A percentile compares a stretch with the other conserved stretches of the same genome.
phyloP scores from a whole-genome alignment of 2,329 filamentous ascomycete genomes.

The Trichoderma asperellum region DNA sequence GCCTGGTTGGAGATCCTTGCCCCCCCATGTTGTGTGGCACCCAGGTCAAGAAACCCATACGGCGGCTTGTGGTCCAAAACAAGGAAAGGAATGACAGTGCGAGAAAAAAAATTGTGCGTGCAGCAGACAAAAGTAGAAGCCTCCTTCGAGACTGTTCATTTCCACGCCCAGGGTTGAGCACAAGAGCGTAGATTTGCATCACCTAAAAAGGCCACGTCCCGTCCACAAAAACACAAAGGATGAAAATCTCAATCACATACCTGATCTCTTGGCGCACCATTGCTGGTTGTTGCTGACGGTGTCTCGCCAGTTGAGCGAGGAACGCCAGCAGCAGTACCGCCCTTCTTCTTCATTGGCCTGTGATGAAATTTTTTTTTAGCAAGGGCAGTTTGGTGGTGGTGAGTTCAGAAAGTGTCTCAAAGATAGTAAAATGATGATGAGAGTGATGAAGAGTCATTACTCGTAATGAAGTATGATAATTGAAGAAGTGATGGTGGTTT shows the following conservation, averaged over 20 bases:
- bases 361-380: conserved; percentile 14
- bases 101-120: conserved; percentile 16
- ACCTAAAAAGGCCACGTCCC: not conserved
- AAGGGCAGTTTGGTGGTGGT: not conserved
- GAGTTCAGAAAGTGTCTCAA: not conserved
- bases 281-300: conserved; percentile 60
- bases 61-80: conserved; percentile 12
- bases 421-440: not conserved
- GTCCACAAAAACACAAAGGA: not conserved
- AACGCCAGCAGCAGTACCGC: conserved; percentile 69
- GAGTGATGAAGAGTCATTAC: not conserved
- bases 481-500: not conserved
- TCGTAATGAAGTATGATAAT: not conserved
- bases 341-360: conserved; percentile 75
- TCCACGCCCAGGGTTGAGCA: not conserved
- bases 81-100: conserved; percentile 22
- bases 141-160: not conserved
- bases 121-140: not conserved
- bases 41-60: conserved; percentile 25
- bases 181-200: not conserved
- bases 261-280: conserved; percentile 57
- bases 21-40: conserved; percentile 26
- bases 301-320: conserved; percentile 67
- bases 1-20: conserved; percentile 30
- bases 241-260: conserved; percentile 47